Conservation (phyloP, 2,329 filamentous ascomycete species). For the Pseudogymnoascus sp. region DNA sequence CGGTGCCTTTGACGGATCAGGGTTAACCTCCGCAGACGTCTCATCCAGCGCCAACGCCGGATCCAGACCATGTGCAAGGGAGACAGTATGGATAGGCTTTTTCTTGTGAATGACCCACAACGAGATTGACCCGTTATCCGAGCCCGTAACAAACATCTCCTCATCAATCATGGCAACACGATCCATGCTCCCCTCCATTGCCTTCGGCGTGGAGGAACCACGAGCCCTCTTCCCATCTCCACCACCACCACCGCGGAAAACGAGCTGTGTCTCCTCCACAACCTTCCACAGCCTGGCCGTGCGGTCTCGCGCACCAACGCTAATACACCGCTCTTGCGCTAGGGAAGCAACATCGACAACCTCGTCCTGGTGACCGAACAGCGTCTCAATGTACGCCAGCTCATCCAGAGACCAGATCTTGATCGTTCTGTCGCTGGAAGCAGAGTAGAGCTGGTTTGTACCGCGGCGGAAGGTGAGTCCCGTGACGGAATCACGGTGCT, state of each 20-base stretch:
- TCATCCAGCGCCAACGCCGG: conserved; percentile 57
- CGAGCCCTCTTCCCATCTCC: conserved; percentile 41
- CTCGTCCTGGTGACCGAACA: conserved; percentile 92
- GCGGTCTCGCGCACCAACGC: conserved; percentile 81
- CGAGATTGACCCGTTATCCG: conserved; percentile 78
- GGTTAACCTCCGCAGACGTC: conserved; percentile 63
- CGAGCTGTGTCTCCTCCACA: conserved; percentile 86
- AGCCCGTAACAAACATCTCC: conserved; percentile 83
- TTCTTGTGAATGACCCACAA: conserved; percentile 92
- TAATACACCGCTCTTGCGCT: conserved; percentile 79
- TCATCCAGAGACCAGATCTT: conserved; percentile 94
- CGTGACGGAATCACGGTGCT: conserved; percentile 83
- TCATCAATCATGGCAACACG: conserved; percentile 84
- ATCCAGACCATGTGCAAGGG: conserved; percentile 79
- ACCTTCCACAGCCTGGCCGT: conserved; percentile 95
- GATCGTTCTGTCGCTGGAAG: conserved; percentile 83
- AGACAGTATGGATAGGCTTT: conserved; percentile 76
- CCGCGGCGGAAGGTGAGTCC: conserved; percentile 77
- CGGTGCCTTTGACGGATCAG: conserved; percentile 50
- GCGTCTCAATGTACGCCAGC: conserved; percentile 86
- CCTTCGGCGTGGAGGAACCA: conserved; percentile 39
- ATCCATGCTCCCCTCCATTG: conserved; percentile 76
- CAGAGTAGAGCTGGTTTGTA: conserved; percentile 87
- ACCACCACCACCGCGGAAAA: conserved; percentile 77
- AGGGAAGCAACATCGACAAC: conserved; percentile 78